A percentile compares a stretch with the other conserved stretches of the same genome.
phyloP scores from a whole-genome alignment of 495 filamentous ascomycete genomes.

The Hypoxylon fragiforme region DNA sequence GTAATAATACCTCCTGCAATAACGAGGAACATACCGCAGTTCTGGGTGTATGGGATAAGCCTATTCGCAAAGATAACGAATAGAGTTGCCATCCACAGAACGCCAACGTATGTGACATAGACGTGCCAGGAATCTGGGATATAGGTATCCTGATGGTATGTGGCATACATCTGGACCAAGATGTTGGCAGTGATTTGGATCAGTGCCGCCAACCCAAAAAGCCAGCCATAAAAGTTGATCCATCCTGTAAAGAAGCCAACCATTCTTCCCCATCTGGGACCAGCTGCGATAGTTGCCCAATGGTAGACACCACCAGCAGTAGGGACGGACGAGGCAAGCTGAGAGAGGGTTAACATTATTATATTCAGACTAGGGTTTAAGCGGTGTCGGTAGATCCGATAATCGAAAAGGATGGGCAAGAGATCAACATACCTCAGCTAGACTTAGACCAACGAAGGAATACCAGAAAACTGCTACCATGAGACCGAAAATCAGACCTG shows the following conservation, averaged over 20 bases:
- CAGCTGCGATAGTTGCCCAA: conserved; percentile 78
- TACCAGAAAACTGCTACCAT: conserved; percentile 51
- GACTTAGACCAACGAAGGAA: conserved; percentile 48
- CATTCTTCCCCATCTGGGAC: conserved; percentile 66
- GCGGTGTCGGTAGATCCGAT: background rate
- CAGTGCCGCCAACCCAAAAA: conserved; percentile 68
- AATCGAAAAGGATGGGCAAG: background rate
- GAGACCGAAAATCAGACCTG: conserved; percentile 60
- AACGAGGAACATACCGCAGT: conserved; percentile 69
- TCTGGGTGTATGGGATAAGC: conserved; percentile 66
- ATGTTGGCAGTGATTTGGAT: conserved; percentile 69
- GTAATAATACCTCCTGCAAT: conserved; percentile 70
- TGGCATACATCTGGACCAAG: conserved; percentile 69
- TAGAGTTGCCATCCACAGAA: conserved; percentile 66
- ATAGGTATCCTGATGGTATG: conserved; percentile 66
- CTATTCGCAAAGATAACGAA: conserved; percentile 72
- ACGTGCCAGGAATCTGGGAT: conserved; percentile 70
- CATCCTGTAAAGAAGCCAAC: conserved; percentile 79
- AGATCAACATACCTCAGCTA: conserved; percentile 45
- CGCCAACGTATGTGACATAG: conserved; percentile 68
- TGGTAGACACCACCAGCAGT: conserved; percentile 85
- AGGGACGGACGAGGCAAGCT: conserved; percentile 78
- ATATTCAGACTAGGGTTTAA: background rate
- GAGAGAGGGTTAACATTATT: conserved; percentile 22
- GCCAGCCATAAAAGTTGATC: conserved; percentile 73